Evolutionary conservation across 1,284 basidiomycete species (phyloP).

Genomic region (Rhodofomes roseus): DNA sequence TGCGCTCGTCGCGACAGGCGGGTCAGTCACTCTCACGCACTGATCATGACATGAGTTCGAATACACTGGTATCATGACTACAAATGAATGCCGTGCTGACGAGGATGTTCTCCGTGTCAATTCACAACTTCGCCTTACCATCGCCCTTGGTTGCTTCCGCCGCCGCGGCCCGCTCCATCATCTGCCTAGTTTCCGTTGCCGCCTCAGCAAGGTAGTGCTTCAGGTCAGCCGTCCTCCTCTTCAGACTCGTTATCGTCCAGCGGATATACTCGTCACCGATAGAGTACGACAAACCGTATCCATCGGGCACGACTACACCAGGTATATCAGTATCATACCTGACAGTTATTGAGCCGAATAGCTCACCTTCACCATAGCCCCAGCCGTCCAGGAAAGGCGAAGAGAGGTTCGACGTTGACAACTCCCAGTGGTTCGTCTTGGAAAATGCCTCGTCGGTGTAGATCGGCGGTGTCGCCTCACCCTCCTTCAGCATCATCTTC

Average conservation of each 20-base stretch:
- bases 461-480: constrained; percentile 74
- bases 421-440: constrained; percentile 83
- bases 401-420: constrained; percentile 88
- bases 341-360: neutral
- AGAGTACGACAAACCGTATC: constrained; percentile 91
- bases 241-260: constrained; percentile 90
- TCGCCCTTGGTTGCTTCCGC: constrained; percentile 25
- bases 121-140: constrained; percentile 28
- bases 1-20: no score
- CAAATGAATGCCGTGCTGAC: neutral
- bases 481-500: constrained; percentile 77
- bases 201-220: constrained; percentile 76
- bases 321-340: neutral
- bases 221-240: constrained; percentile 59
- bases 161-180: constrained; percentile 67
- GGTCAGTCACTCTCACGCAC: no score
- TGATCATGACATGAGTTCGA: neutral
- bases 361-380: constrained; percentile 93
- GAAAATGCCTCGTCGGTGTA: constrained; percentile 78
- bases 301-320: constrained; percentile 81
- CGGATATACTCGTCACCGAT: constrained; percentile 87
- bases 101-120: neutral
- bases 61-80: neutral
- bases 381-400: constrained; percentile 87
- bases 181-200: constrained; percentile 68